A percentile compares a stretch with the other conserved stretches of the same genome.
Conservation (phyloP, 345 rosid genomes). For the Populus davidiana region DNA sequence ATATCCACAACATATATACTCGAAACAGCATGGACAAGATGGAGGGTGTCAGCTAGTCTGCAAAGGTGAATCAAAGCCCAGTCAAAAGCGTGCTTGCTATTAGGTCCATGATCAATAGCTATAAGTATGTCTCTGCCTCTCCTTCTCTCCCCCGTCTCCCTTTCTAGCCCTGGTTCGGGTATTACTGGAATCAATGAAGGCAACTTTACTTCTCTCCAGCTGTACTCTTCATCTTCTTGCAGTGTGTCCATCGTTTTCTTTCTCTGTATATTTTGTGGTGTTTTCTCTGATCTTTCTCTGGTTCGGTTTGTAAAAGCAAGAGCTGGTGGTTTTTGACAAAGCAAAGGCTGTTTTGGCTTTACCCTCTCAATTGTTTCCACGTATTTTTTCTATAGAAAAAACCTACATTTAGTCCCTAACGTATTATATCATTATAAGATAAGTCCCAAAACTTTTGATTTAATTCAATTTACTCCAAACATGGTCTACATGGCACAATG, state of each 20-base stretch:
- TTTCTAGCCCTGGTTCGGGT: slow-evolving; percentile 55
- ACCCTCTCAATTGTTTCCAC: not conserved
- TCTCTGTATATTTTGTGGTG: not conserved
- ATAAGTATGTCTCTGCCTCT: slow-evolving; percentile 59
- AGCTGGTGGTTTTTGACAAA: not conserved
- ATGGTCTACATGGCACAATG: too few species aligned
- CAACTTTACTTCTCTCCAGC: slow-evolving; percentile 54
- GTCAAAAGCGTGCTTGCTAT: slow-evolving; percentile 63
- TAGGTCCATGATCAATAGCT: slow-evolving; percentile 67
- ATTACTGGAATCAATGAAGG: slow-evolving; percentile 57
- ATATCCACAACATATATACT: slow-evolving; percentile 27
- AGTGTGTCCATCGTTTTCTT: slow-evolving; percentile 42
- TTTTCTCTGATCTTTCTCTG: not conserved
- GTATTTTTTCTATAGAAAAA: not conserved
- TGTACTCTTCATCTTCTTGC: slow-evolving; percentile 64
- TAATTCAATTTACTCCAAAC: too few species aligned
- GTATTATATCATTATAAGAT: too few species aligned
- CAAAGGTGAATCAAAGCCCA: slow-evolving; percentile 79
- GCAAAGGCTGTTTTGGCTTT: not conserved
- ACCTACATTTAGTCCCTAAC: not conserved
- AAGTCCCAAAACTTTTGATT: too few species aligned
- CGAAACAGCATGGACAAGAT: slow-evolving; percentile 81
- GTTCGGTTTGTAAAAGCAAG: not conserved
- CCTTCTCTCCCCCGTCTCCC: slow-evolving; percentile 69
- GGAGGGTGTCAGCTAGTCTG: slow-evolving; percentile 78